These are phyloP conservation scores for Penicillium sp. DNA, from an alignment of 2,329 filamentous ascomycete species.

Conservation along the genomic window DNA sequence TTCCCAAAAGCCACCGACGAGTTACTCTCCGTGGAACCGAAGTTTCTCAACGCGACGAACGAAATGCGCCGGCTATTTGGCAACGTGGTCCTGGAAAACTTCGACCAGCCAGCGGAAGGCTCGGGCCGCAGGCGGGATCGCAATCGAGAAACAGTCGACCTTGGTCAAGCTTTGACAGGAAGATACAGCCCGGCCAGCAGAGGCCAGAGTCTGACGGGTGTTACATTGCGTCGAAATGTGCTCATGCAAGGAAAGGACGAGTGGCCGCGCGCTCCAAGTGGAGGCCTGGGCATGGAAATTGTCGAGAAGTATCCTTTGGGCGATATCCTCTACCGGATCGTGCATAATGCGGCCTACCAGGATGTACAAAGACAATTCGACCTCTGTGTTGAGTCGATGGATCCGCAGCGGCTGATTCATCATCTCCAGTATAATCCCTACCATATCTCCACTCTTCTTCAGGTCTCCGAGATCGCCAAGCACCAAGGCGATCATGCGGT, in stretches of 20 bases:
- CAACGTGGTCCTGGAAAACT: constrained; percentile 59
- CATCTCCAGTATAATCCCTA: constrained; percentile 76
- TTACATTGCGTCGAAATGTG: constrained; percentile 72
- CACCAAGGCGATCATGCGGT: constrained; percentile 86
- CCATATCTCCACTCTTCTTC: constrained; percentile 88
- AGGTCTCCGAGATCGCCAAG: constrained; percentile 88
- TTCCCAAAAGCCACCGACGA: constrained; percentile 46
- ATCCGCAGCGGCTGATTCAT: constrained; percentile 77
- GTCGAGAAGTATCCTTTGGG: constrained; percentile 57
- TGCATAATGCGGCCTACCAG: constrained; percentile 73
- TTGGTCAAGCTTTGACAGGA: constrained; percentile 57
- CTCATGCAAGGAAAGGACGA: constrained; percentile 84
- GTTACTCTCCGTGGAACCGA: constrained; percentile 62
- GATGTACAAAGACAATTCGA: constrained; percentile 74
- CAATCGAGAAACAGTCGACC: constrained; percentile 47
- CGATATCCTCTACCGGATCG: constrained; percentile 71
- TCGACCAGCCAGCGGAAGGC: constrained; percentile 50
- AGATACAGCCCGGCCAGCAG: constrained; percentile 55
- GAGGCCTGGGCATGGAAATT: constrained; percentile 79
- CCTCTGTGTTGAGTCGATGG: constrained; percentile 73
- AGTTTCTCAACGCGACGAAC: constrained; percentile 79
- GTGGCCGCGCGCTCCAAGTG: constrained; percentile 77
- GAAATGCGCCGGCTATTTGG: constrained; percentile 83
- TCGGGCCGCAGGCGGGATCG: constrained; percentile 56
- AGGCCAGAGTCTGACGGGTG: constrained; percentile 64